Percentiles rank a stretch among this genome's conserved stretches.
Evolutionary conservation across 768 basidiomycete species (phyloP).

Genomic region (Lactifluus hygrophoroides): DNA sequence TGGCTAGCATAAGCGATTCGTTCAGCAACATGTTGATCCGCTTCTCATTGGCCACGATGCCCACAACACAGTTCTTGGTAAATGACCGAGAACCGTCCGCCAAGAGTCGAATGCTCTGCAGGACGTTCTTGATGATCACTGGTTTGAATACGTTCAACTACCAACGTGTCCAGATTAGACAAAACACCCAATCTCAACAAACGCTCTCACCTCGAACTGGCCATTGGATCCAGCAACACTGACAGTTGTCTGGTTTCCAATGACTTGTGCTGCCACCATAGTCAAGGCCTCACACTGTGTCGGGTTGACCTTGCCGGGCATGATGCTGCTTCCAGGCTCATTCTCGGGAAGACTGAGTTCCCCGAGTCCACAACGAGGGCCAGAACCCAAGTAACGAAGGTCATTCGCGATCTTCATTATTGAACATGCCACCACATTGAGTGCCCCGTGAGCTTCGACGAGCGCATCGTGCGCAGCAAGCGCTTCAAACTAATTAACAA

Average conservation of each 20-base stretch:
- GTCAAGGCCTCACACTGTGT: slow-evolving; percentile 98
- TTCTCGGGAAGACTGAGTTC: slow-evolving; percentile 95
- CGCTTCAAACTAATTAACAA: slow-evolving; percentile 73
- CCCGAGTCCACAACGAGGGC: slow-evolving; percentile 94
- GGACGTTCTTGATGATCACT: slow-evolving; percentile 94
- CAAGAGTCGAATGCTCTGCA: slow-evolving; percentile 90
- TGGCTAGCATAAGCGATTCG: slow-evolving; percentile 96
- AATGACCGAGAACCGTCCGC: slow-evolving; percentile 93
- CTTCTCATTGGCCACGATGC: slow-evolving; percentile 94
- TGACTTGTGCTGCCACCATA: slow-evolving; percentile 98
- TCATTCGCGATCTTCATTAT: slow-evolving; percentile 99
- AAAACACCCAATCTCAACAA: neutral
- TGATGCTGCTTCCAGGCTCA: slow-evolving; percentile 98
- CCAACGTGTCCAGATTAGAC: neutral
- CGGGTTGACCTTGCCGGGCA: slow-evolving; percentile 99
- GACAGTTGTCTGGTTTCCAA: slow-evolving; percentile 93
- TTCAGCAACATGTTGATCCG: slow-evolving; percentile 82
- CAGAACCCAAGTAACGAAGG: slow-evolving; percentile 94
- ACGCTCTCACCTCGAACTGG: slow-evolving; percentile 78
- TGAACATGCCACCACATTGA: slow-evolving; percentile 91
- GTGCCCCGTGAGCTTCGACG: slow-evolving; percentile 92
- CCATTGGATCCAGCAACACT: slow-evolving; percentile 90
- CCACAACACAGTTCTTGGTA: slow-evolving; percentile 94
- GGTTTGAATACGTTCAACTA: slow-evolving; percentile 99
- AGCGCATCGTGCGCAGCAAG: slow-evolving; percentile 97